Base-by-base conservation (phyloP, 1,284 basidiomycete species). In the Afroboletus lepidellus region DNA sequence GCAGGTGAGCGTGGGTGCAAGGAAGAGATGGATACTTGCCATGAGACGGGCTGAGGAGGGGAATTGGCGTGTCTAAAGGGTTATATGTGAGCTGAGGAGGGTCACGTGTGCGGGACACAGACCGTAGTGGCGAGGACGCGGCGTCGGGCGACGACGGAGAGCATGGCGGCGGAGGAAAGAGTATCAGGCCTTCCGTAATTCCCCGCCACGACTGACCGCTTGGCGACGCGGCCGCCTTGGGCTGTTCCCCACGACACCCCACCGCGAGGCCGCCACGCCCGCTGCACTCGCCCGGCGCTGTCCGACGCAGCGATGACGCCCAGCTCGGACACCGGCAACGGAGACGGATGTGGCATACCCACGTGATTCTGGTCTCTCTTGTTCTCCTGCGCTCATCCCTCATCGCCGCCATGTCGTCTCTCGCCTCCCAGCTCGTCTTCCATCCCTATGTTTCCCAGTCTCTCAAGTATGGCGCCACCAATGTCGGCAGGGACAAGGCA, bases 401-500 rank as follows among this genome's bases (percentile, higher is more conserved):
- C 32, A 15, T n/a, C n/a, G n/a, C 27, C 15, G 15, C 12, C 48
- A 88, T 90, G 87, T 75, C 85, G 41, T 77, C 72, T 57, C 57
- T 83, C 49, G 85, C 86, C 41, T 83, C 87, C 21, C 90, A 94
- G 65, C 65, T 94, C 58, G 77, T 97, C 56, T 80, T 97, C 37
- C 92, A 96, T 63, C 94, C 94, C 11, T 74, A 80, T 13, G 77
- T 93, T 42, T 87, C 87, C 39, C 83, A 89, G 62, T 74, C 81
- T 18, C 74, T 97, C 64, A 92, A 88, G 65, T 82, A 92, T 39
- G 81, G 87, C 41, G 79, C 80, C 38, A 94, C 92, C 2, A 95
- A 91, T 15, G 69, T 90, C 41, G 94, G 93, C 8, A 79, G 94
- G 44, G 94, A 97, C 77, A 98, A 97, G 84, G 90, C 84, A 58